A percentile compares a stretch with the other conserved stretches of the same genome.
Conservation (phyloP, 2,329 filamentous ascomycete species). For the Cercospora brassicicola region DNA sequence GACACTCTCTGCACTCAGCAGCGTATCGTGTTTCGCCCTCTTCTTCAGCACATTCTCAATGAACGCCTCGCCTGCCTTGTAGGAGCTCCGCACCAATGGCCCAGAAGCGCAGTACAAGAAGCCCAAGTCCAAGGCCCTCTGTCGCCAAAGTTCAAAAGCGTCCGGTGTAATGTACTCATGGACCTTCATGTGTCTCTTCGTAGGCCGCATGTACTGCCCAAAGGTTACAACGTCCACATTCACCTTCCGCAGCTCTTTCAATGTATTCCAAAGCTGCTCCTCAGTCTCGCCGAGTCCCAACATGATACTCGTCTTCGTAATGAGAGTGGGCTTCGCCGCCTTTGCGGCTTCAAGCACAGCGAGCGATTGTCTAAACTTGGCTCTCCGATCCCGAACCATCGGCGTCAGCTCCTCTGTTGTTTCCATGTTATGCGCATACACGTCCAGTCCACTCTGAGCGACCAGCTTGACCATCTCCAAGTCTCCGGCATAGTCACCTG, state of each 20-base stretch:
- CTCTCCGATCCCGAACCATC: slow-evolving; percentile 82
- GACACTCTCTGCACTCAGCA: slow-evolving; percentile 36
- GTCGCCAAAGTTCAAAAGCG: slow-evolving; percentile 86
- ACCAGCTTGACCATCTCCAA: slow-evolving; percentile 83
- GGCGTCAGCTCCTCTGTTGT: slow-evolving; percentile 89
- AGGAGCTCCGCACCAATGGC: slow-evolving; percentile 87
- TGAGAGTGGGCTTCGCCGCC: slow-evolving; percentile 70
- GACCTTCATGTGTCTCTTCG: slow-evolving; percentile 95
- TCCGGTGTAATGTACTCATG: slow-evolving; percentile 92
- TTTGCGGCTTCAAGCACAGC: slow-evolving; percentile 80
- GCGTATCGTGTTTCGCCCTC: slow-evolving; percentile 51
- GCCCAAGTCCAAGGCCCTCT: slow-evolving; percentile 87
- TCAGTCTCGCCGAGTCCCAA: slow-evolving; percentile 91
- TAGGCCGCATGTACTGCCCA: slow-evolving; percentile 99
- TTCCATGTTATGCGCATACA: slow-evolving; percentile 97
- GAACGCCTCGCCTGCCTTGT: slow-evolving; percentile 97
- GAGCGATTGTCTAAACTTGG: slow-evolving; percentile 84
- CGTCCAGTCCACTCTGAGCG: slow-evolving; percentile 84
- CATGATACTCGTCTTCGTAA: slow-evolving; percentile 99
- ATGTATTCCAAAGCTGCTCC: slow-evolving; percentile 74
- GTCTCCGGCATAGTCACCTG: slow-evolving; percentile 84
- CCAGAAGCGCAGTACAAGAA: slow-evolving; percentile 96
- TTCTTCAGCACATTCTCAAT: slow-evolving; percentile 98
- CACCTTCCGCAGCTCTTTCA: slow-evolving; percentile 76
- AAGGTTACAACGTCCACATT: slow-evolving; percentile 95